phyloP scores from a whole-genome alignment of 208 protist genomes.

The Acanthamoeba healyi region DNA sequence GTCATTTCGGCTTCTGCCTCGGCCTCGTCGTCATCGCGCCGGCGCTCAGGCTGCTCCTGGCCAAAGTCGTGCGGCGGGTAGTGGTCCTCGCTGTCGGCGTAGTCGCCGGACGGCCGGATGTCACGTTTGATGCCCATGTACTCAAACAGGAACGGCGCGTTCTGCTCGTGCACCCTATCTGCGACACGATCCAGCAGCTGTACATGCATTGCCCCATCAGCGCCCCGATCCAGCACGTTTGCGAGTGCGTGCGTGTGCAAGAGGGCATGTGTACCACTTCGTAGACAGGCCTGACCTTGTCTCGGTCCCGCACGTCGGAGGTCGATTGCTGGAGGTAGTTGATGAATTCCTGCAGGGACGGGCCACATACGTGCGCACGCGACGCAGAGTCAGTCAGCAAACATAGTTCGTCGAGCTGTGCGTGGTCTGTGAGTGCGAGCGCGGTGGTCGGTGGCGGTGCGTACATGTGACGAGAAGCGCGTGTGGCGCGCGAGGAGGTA shows the following conservation, averaged over 20 bases:
- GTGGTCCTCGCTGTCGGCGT: neutral
- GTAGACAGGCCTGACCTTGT: conserved; percentile 5
- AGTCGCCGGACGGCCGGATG: neutral
- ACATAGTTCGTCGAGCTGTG: neutral
- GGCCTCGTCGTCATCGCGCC: neutral
- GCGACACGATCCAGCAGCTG: conserved; percentile 18
- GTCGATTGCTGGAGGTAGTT: neutral
- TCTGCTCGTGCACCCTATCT: conserved; percentile 27
- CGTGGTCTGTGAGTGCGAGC: neutral
- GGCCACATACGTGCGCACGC: neutral
- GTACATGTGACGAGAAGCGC: neutral
- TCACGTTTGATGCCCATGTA: conserved; percentile 25
- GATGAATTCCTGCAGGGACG: neutral
- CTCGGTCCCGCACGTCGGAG: neutral
- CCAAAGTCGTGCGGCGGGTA: too few relatives aligned
- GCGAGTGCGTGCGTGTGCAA: neutral
- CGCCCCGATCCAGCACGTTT: too few relatives aligned
- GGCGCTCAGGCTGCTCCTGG: too few relatives aligned
- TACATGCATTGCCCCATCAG: neutral
- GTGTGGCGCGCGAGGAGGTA: conserved; percentile 42
- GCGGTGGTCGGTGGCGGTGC: neutral
- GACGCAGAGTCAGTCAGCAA: too few relatives aligned
- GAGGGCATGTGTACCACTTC: neutral
- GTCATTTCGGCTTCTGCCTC: neutral
- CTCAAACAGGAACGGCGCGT: conserved; percentile 31